Base-by-base conservation (phyloP, 495 filamentous ascomycete genomes). In the Podospora fimiseda region DNA sequence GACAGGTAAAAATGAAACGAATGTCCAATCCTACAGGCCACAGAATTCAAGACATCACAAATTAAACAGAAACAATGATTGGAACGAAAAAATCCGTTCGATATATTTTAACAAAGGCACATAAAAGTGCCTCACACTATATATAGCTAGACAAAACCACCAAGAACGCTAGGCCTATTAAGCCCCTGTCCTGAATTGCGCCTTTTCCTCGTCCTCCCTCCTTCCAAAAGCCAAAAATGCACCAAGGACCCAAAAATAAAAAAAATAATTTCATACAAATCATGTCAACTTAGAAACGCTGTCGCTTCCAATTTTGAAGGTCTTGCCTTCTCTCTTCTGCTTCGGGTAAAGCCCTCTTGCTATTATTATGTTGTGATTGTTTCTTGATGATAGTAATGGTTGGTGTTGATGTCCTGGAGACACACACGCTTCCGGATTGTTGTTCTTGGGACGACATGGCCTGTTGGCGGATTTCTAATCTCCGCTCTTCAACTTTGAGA, bases 401-500 rank as follows among this genome's bases (percentile, higher is more conserved):
- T 60, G 57, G 55, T 60, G 60, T 9, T 42, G 16, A 53, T 33
- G 40, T 48, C 54, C 56, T 43, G n/a, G 55, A 50, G 51, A 61
- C 62, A 61, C 60, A 44, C 22, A 43, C 42, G 43, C 50, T 60
- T 41, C 59, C 58, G 48, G 47, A n/a, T n/a, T n/a, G n/a, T n/a
- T n/a, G 60, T 56, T 57, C 59, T 57, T 59, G 59, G 21, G 50
- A 51, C 30, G 50, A 23, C 48, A 30, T 44, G 50, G 58, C 43
- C 43, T 62, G 52, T 19, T 59, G 37, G 52, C 57, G 58, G 47
- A 63, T 58, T 43, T 60, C 39, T 14, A 61, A 47, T 46, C 57
- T 70, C 64, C 73, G 62, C 68, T 75, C 66, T 59, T 76, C 72
- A 60, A 77, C 68, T 57, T 60, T 64, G 48, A 77, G 68, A 51